Base-by-base conservation (phyloP, 257 asterid species). In the Nicotiana tomentosiformis region DNA sequence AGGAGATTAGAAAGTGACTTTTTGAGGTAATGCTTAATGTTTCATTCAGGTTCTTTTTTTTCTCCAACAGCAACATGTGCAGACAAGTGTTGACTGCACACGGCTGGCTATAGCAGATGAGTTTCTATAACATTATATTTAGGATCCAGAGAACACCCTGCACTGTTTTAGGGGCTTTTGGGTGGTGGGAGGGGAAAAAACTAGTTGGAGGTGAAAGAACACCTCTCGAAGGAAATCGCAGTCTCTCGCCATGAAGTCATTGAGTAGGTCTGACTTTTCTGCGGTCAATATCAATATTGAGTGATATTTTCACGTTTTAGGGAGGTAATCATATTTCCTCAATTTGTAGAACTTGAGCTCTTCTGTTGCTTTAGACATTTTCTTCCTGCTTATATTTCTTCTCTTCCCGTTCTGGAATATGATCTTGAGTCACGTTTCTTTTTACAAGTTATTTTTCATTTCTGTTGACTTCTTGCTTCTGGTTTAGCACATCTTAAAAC, bases 1-100 rank as follows among this genome's bases (percentile, higher is more conserved):
- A 89, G 77, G 87, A 91, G 83, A 90, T 90, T 95, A 64, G 97
- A 94, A 82, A 81, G 80, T 81, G 94, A 89, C 81, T 91, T 91
- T 72, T 76, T 68, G 81, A 91, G 98, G 99, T 95, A 94, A 88
- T 39, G 69, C 64, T 58, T 78, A 46, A 76, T 26, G 26, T 78
- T 53, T 68, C 79, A 53, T 37, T 20, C 79, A 4, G 43, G 26
- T 72, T 74, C 43, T 51, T 20, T 12, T 49, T 74, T 51, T 26
- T 1, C 43, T 26, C 80, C 64, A 26, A 17, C 51, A 49, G 58
- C 43, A 74, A 51, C 16, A 15, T 74, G 53, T 74, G 15, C 80
- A 12, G 80, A 74, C 57, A 14, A 74, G 16, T 74, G 80, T 74
- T 51, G 43, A 49, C 62, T 23, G 62, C 2, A 2, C 80, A 74